A percentile compares a stretch with the other conserved stretches of the same genome.
Conservation (phyloP, 2,329 filamentous ascomycete species). For the Colletotrichum lentis region DNA sequence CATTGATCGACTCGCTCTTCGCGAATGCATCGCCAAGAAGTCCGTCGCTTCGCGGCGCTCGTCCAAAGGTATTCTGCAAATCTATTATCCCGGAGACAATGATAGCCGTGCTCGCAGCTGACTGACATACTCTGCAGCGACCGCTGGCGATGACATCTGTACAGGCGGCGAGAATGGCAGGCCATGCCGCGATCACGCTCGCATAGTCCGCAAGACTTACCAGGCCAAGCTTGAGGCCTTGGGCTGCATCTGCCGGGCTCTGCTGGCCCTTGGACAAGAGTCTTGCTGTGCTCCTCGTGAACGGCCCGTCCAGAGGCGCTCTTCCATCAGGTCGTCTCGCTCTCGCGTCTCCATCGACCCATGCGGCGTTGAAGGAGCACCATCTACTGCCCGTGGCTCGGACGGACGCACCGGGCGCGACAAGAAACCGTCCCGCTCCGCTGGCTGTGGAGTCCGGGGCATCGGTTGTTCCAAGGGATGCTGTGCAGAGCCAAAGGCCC, state of each 20-base stretch:
- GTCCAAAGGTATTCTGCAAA: neutral
- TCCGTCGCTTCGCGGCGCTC: slow-evolving; percentile 22
- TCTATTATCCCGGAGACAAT: too few species aligned
- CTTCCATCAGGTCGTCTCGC: slow-evolving; percentile 40
- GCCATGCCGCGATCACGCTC: slow-evolving; percentile 51
- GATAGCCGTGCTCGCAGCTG: neutral
- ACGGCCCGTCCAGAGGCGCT: slow-evolving; percentile 42
- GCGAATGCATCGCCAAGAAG: slow-evolving; percentile 47
- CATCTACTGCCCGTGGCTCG: neutral
- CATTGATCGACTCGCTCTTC: slow-evolving; percentile 55
- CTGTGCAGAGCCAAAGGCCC: slow-evolving; percentile 22
- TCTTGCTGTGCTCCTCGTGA: slow-evolving; percentile 55
- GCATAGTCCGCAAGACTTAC: slow-evolving; percentile 51
- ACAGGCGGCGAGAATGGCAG: slow-evolving; percentile 40
- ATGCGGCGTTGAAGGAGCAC: slow-evolving; percentile 37
- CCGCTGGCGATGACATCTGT: slow-evolving; percentile 10
- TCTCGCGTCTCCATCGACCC: slow-evolving; percentile 43
- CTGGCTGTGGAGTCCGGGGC: slow-evolving; percentile 5
- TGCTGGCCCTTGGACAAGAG: slow-evolving; percentile 60
- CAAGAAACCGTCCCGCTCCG: neutral
- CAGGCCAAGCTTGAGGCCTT: slow-evolving; percentile 55
- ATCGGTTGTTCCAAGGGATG: slow-evolving; percentile 14
- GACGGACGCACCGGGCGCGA: neutral
- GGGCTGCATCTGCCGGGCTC: slow-evolving; percentile 62
- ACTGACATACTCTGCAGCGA: slow-evolving; percentile 11